Percentiles rank a stretch among this genome's conserved stretches.
phyloP scores from a whole-genome alignment of 257 asterid species.

The Leptodermis oblonga region DNA sequence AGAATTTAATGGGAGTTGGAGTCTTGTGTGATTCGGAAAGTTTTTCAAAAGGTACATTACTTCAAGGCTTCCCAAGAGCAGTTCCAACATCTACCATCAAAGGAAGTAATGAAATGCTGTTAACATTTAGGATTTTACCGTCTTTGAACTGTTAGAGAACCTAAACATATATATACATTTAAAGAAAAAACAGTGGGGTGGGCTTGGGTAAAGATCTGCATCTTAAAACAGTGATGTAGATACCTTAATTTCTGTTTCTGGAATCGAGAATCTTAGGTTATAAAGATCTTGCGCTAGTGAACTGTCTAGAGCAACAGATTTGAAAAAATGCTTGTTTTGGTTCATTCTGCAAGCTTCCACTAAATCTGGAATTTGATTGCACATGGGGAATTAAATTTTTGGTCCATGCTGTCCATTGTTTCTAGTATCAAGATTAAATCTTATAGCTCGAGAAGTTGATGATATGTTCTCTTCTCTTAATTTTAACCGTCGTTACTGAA shows the following conservation, averaged over 20 bases:
- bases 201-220: too few species aligned
- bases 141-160: background rate
- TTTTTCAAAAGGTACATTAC: background rate
- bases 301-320: background rate
- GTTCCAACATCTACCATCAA: background rate
- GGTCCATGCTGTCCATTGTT: background rate
- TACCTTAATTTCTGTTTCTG: background rate
- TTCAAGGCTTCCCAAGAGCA: background rate
- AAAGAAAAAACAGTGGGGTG: too few species aligned
- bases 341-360: background rate
- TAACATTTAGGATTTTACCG: background rate
- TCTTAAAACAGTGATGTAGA: background rate
- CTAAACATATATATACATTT: background rate
- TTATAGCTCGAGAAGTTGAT: background rate
- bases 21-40: too few species aligned
- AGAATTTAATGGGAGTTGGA: too few species aligned
- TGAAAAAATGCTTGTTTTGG: background rate
- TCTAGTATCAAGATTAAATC: background rate
- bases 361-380: background rate
- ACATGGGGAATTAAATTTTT: too few species aligned
- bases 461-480: background rate
- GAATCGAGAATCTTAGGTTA: background rate
- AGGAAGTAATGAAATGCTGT: background rate
- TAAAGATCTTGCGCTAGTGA: too few species aligned
- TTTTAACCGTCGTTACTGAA: constrained; percentile 9